Evolutionary conservation across 139 green algal species (phyloP).

Genomic region (Coelastrella sp.): DNA sequence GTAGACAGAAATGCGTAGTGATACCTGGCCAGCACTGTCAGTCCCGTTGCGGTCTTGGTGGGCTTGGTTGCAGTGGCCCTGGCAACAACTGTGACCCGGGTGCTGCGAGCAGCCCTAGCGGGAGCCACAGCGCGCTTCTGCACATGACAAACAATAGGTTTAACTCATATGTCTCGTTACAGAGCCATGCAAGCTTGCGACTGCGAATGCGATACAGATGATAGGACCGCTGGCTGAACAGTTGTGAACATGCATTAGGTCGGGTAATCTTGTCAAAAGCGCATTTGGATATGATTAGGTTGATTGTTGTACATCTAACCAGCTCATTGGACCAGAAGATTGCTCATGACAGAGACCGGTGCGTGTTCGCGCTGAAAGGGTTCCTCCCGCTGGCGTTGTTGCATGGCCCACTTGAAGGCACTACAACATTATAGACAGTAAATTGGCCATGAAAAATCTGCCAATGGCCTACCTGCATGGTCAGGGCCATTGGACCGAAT

Average conservation of each 20-base stretch:
- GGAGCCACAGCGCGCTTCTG: constrained; percentile 41
- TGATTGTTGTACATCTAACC: too few relatives aligned
- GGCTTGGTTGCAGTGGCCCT: constrained; percentile 19
- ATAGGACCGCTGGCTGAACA: not conserved
- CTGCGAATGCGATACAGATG: not conserved
- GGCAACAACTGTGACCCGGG: constrained; percentile 38
- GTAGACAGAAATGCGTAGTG: not conserved
- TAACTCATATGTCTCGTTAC: not conserved
- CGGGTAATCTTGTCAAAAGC: too few relatives aligned
- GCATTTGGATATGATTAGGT: too few relatives aligned
- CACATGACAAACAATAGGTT: not conserved
- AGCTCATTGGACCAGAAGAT: not conserved
- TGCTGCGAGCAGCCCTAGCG: constrained; percentile 19
- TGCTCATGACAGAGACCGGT: not conserved
- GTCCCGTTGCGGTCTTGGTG: constrained; percentile 9
- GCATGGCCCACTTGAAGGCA: too few relatives aligned
- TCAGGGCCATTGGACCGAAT: constrained; percentile 8
- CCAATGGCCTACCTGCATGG: constrained; percentile 14
- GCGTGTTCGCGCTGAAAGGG: not conserved
- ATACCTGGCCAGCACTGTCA: constrained; percentile 41
- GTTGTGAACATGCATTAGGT: too few relatives aligned
- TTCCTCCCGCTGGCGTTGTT: not conserved
- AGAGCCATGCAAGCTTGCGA: not conserved
- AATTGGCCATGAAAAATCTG: not conserved
- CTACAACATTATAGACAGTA: too few relatives aligned